Percentiles rank a stretch among this genome's conserved stretches.
phyloP scores from a whole-genome alignment of 768 basidiomycete species.

The Suillus brevipes region DNA sequence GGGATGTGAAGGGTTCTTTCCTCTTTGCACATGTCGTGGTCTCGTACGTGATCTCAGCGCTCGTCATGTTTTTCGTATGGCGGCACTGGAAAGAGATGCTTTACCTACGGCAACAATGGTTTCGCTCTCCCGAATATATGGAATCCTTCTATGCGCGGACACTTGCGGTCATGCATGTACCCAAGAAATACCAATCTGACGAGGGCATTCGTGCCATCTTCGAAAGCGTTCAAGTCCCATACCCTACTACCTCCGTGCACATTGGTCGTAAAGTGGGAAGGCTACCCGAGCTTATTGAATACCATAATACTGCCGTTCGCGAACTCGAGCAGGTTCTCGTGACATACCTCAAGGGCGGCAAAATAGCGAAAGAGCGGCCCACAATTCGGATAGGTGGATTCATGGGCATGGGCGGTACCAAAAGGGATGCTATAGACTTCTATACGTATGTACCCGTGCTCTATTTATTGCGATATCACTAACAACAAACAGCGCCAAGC shows the following conservation, averaged over 20 bases:
- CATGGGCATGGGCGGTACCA: constrained; percentile 80
- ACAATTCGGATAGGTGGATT: constrained; percentile 76
- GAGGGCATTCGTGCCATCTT: constrained; percentile 80
- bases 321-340: constrained; percentile 90
- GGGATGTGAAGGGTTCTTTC: constrained; percentile 68
- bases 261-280: constrained; percentile 85
- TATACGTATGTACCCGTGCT: constrained; percentile 65
- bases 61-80: constrained; percentile 73
- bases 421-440: constrained; percentile 90
- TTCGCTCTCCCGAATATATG: constrained; percentile 85
- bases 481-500: constrained; percentile 37
- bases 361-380: constrained; percentile 78
- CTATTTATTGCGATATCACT: constrained; percentile 6
- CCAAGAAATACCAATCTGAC: constrained; percentile 81
- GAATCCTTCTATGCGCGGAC: constrained; percentile 93
- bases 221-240: constrained; percentile 73
- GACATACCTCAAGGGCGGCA: constrained; percentile 83
- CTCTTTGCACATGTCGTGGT: constrained; percentile 85
- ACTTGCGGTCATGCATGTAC: constrained; percentile 76
- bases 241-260: constrained; percentile 90
- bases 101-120: constrained; percentile 79
- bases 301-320: constrained; percentile 91
- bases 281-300: constrained; percentile 88
- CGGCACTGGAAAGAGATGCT: constrained; percentile 79
- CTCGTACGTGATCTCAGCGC: constrained; percentile 76